A percentile compares a stretch with the other conserved stretches of the same genome.
phyloP scores from a whole-genome alignment of 805 yeast genomes.

The Candida germanica region DNA sequence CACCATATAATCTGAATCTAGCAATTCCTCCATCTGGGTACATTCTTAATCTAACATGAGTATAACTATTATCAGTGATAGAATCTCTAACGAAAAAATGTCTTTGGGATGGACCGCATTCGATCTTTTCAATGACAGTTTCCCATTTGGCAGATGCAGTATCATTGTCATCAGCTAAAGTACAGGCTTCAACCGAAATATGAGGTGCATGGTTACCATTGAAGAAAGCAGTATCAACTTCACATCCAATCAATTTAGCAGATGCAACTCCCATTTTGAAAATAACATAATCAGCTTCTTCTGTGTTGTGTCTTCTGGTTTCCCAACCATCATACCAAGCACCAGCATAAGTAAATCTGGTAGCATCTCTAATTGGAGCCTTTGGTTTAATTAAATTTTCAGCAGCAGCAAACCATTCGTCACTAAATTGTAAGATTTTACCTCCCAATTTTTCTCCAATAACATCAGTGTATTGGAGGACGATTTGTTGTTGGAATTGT shows the following conservation, averaged over 20 bases:
- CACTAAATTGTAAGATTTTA: slow-evolving; percentile 61
- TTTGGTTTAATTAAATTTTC: slow-evolving; percentile 77
- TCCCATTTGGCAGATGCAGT: slow-evolving; percentile 59
- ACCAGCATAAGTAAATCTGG: slow-evolving; percentile 76
- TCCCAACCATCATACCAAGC: slow-evolving; percentile 99
- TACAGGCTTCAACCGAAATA: slow-evolving; percentile 76
- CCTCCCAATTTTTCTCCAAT: slow-evolving; percentile 86
- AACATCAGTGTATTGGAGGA: slow-evolving; percentile 66
- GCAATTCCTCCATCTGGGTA: slow-evolving; percentile 99
- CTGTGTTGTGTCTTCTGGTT: slow-evolving; percentile 88
- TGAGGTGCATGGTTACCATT: slow-evolving; percentile 94
- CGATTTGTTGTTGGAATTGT: slow-evolving; percentile 46
- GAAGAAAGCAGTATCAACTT: slow-evolving; percentile 91
- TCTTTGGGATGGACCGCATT: slow-evolving; percentile 86
- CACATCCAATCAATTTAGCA: slow-evolving; percentile 78
- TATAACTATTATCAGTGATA: slow-evolving; percentile 61
- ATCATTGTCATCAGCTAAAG: slow-evolving; percentile 32
- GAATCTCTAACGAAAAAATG: slow-evolving; percentile 71
- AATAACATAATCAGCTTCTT: slow-evolving; percentile 83
- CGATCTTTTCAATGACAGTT: slow-evolving; percentile 59
- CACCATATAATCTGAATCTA: slow-evolving; percentile 85
- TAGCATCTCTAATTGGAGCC: slow-evolving; percentile 77
- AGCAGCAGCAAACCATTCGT: slow-evolving; percentile 96
- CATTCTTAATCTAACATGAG: slow-evolving; percentile 84
- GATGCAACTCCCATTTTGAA: slow-evolving; percentile 79